Evolutionary conservation across 192 early-diverging fungal species (phyloP).

Genomic region (Coemansia sp.): DNA sequence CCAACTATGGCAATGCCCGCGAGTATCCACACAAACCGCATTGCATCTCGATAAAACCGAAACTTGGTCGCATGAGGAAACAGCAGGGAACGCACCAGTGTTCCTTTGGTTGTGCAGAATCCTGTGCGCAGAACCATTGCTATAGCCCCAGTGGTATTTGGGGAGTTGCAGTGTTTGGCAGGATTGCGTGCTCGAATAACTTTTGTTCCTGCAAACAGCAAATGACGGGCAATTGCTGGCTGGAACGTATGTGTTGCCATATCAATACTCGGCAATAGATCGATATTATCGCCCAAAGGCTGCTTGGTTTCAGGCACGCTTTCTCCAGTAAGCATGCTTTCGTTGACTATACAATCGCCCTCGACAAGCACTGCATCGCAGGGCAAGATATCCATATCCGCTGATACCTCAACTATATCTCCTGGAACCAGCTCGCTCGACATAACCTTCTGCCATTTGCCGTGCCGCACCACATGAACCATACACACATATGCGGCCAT

Average conservation of each 20-base stretch:
- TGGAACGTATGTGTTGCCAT: slow-evolving; percentile 34
- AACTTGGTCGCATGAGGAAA: slow-evolving; percentile 94
- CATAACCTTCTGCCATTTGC: slow-evolving; percentile 35
- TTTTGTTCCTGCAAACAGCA: slow-evolving; percentile 91
- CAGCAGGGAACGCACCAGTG: slow-evolving; percentile 87
- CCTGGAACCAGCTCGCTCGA: slow-evolving; percentile 88
- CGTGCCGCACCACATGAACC: slow-evolving; percentile 63
- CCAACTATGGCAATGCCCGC: slow-evolving; percentile 77
- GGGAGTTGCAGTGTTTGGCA: slow-evolving; percentile 6
- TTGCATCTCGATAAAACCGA: slow-evolving; percentile 91
- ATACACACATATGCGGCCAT: slow-evolving; percentile 80
- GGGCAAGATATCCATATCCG: slow-evolving; percentile 61
- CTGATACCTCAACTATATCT: slow-evolving; percentile 80
- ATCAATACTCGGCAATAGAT: slow-evolving; percentile 20
- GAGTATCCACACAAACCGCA: slow-evolving; percentile 89
- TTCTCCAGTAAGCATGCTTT: slow-evolving; percentile 98
- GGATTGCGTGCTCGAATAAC: slow-evolving; percentile 69
- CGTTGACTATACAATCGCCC: slow-evolving; percentile 96
- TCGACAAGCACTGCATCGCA: slow-evolving; percentile 89
- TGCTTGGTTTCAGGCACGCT: slow-evolving; percentile 89
- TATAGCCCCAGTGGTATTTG: slow-evolving; percentile 17
- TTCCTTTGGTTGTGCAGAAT: slow-evolving; percentile 95
- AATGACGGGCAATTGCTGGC: slow-evolving; percentile 71
- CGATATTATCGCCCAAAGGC: slow-evolving; percentile 49
- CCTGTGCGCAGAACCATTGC: slow-evolving; percentile 89